Percentiles rank a stretch among this genome's conserved stretches.
Conservation (phyloP, 129 eudicot genomes). For the Tanacetum coccineum region DNA sequence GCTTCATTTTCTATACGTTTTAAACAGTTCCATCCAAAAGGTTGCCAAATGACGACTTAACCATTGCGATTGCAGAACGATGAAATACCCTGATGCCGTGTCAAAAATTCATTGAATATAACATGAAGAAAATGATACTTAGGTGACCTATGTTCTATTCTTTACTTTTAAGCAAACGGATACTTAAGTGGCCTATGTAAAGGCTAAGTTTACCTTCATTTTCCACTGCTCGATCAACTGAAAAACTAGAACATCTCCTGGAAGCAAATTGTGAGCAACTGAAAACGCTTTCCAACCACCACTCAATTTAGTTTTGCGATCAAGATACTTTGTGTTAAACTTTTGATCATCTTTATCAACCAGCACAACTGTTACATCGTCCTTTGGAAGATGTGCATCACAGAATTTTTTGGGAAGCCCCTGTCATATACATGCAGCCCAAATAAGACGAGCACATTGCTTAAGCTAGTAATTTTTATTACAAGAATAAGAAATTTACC, state of each 20-base stretch:
- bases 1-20: no score
- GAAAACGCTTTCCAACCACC: constrained; percentile 69
- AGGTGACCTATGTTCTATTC: no score
- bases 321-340: constrained; percentile 37
- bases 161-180: no score
- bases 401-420: constrained; percentile 43
- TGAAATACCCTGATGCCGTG: no score
- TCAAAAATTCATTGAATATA: no score
- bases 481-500: constrained; percentile 54
- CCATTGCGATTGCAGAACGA: no score
- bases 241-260: constrained; percentile 53
- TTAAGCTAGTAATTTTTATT: not conserved
- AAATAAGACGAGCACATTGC: not conserved
- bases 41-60: no score
- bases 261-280: constrained; percentile 39
- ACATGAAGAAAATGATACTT: no score
- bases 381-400: constrained; percentile 39
- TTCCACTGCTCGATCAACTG: constrained; percentile 24
- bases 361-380: constrained; percentile 39
- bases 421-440: constrained; percentile 24
- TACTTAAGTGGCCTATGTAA: no score
- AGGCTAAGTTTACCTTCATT: no score
- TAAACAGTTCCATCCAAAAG: no score
- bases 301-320: constrained; percentile 44
- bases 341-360: constrained; percentile 42